Conservation (phyloP, 2,329 filamentous ascomycete genomes). For the Trichoderma hamatum region DNA sequence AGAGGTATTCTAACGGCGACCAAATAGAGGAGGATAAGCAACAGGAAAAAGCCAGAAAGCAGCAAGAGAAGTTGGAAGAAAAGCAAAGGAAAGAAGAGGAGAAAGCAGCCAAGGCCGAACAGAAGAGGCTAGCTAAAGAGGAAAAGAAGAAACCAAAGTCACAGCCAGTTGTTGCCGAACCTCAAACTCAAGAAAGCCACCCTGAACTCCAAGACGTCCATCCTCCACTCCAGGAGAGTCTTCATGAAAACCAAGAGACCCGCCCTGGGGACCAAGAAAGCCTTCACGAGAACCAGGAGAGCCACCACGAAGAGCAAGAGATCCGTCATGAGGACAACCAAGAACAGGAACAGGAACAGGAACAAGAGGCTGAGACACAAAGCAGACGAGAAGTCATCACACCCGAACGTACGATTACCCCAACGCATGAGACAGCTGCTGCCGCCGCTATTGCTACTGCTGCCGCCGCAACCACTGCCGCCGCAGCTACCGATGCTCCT, state of each 20-base stretch:
- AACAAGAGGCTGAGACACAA: constrained; percentile 9
- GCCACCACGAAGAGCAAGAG: not conserved
- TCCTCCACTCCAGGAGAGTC: not conserved
- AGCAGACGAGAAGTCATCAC: not conserved
- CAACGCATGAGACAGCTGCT: not conserved
- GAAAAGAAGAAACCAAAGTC: constrained; percentile 54
- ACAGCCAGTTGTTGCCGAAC: constrained; percentile 27
- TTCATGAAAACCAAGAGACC: not conserved
- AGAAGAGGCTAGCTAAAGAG: constrained; percentile 54
- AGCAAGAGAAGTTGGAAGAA: constrained; percentile 38
- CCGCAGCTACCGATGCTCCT: not conserved
- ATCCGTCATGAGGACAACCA: not conserved
- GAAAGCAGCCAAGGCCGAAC: constrained; percentile 55
- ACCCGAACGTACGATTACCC: not conserved
- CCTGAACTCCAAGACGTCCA: not conserved
- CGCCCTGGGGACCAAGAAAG: too few species aligned
- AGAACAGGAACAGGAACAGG: constrained; percentile 12
- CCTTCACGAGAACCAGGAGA: too few species aligned
- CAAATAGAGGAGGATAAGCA: constrained; percentile 51
- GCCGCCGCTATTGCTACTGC: not conserved
- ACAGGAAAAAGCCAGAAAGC: constrained; percentile 27
- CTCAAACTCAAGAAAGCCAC: constrained; percentile 26
- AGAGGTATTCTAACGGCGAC: not conserved
- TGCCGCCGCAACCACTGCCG: too few species aligned
- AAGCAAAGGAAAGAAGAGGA: constrained; percentile 54